phyloP scores from a whole-genome alignment of 2,329 filamentous ascomycete genomes.

The Calonectria henricotiae region DNA sequence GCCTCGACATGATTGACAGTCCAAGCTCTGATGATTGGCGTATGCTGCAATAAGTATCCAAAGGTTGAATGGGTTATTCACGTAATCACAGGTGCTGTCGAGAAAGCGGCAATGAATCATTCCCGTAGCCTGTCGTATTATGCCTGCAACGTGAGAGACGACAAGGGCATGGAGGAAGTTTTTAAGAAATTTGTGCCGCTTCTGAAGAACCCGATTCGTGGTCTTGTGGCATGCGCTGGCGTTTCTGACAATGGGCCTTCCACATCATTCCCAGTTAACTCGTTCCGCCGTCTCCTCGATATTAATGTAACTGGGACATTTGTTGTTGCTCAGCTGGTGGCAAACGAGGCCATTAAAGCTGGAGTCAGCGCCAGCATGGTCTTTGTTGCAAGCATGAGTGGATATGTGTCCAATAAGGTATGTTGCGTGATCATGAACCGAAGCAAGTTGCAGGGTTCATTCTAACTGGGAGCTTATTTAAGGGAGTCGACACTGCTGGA shows the following conservation, averaged over 20 bases:
- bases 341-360: constrained; percentile 64
- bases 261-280: constrained; percentile 49
- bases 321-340: constrained; percentile 64
- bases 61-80: not conserved
- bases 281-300: constrained; percentile 51
- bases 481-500: constrained; percentile 60
- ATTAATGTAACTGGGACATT: constrained; percentile 68
- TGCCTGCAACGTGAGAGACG: constrained; percentile 24
- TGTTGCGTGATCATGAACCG: constrained; percentile 49
- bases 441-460: not conserved
- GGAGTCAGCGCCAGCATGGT: constrained; percentile 62
- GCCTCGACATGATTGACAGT: constrained; percentile 9
- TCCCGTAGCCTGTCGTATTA: constrained; percentile 23
- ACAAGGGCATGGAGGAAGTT: not conserved
- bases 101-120: not conserved
- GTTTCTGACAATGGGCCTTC: constrained; percentile 52
- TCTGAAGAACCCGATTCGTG: constrained; percentile 53
- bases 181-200: constrained; percentile 27
- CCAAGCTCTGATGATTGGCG: constrained; percentile 11
- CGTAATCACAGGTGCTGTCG: not conserved
- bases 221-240: constrained; percentile 56
- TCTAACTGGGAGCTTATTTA: not conserved
- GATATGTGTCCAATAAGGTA: constrained; percentile 59
- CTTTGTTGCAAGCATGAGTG: constrained; percentile 68
- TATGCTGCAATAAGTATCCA: not conserved